Evolutionary conservation across 495 filamentous ascomycete genomes (phyloP), one percentile per base, ranked within the genome.

Genomic region (Penicillium roqueforti): DNA sequence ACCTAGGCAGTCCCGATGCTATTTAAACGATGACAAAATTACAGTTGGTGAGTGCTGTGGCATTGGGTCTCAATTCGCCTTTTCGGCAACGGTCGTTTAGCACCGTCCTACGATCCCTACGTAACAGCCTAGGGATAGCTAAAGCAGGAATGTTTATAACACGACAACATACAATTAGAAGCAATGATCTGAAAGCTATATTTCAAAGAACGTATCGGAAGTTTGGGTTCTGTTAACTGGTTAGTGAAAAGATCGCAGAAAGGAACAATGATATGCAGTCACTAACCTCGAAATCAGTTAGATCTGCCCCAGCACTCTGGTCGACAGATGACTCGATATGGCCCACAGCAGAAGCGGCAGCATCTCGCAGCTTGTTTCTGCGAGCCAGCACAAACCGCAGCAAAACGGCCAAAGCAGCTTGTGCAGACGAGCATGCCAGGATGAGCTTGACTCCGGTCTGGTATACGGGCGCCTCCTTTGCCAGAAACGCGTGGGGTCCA

Each of bases 401-500:
- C 5, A 37, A 41, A 22, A 65, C 23, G 10, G 61, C 59, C n/a
- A 64, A 32, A 3, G 23, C 49, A 5, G 47, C 42, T 26, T 64
- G 61, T 14, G 52, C 49, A 20, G 58, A 55, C 6, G 58, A 53
- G 22, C 68, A 72, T 16, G 66, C 56, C 18, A 72, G 39, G 20
- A 69, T 66, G 9, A 72, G 37, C 26, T 65, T 72, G 45, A 68
- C 70, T 11, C 68, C 69, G 2, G 69, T 70, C 38, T 64, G 60
- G 39, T 72, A 72, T 1, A 67, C 43, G 0, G 69, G 69, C 0
- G 69, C 69, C 43, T 72, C 69, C 6, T 51, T 54, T 0, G 69
- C 55, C 1, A 72, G 54, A 22, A 72, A 72, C 4, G 69, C 68
- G 55, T 72, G 69, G 1, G 69, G 69, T 1, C 69, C 65, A 51